Evolutionary conservation across 2,329 filamentous ascomycete species (phyloP), one percentile per base, ranked within the genome.

Genomic region (Berkeleyomyces basicola): DNA sequence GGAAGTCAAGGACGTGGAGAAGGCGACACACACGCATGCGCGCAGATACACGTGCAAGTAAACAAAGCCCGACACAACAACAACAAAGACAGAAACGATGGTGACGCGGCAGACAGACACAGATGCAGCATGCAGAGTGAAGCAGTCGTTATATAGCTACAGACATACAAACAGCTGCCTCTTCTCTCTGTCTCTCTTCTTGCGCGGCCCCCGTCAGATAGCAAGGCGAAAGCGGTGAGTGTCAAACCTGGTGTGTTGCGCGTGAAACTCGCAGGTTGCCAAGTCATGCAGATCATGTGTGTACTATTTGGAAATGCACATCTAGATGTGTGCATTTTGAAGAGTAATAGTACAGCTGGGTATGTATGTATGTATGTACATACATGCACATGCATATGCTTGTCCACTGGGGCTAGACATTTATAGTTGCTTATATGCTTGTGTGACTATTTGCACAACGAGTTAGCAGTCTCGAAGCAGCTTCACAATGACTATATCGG

Each of bases 161-260:
- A n/a, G 16, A 16, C 43, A 46, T n/a, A 46, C 51, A 55, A 55
- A 55, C 11, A 53, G 37, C 14, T 11, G 3, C 2, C 4, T 23
- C 33, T 31, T 39, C 33, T 55, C 7, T 37, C 33, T 55, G 23
- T n/a, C 33, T 36, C 31, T 36, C 9, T 11, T 51, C 7, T 49
- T 49, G 46, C 5, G 11, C 36, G 23, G 36, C 14, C 6, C 3
- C 16, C n/a, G 51, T 55, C 51, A 55, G 51, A 55, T 55, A 31
- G 14, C 51, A 55, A 55, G 36, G 51, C 51, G 39, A 55, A 55
- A 55, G 51, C 51, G 51, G 51, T 55, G 51, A 55, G 51, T 37
- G 51, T 55, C n/a, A 10, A 36, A 55, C 51, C 51, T 55, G 47
- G 47, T 53, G 51, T 55, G 51, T 55, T 55, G 51, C 51, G 31